Evolutionary conservation across 1,284 basidiomycete species (phyloP), one percentile per base, ranked within the genome.

Genomic region (Trichosporon sp.): DNA sequence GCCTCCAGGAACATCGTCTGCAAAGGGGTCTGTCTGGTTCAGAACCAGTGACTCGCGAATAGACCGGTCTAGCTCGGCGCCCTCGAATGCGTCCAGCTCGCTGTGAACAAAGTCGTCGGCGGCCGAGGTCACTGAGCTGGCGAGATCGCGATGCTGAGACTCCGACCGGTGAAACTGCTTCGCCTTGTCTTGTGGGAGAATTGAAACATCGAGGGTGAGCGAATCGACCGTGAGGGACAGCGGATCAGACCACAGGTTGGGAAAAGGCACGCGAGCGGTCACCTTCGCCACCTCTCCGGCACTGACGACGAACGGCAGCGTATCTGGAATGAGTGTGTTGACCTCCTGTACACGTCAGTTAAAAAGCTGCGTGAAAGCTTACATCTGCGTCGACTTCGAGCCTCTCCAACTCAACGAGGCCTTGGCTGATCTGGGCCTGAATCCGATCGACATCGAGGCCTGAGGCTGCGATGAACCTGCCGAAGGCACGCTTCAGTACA

Each of bases 371-470:
- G 53, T 0, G 31, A n/a, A 31, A 29, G 64, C 89, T 81, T 76
- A 91, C 94, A 77, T 89, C 85, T 62, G 87, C 86, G 78, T 95
- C 89, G 53, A 98, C 84, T 80, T 93, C 89, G 60, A 98, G 85
- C 74, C 93, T 89, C 72, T 90, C 90, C 32, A 98, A 87, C 82
- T 95, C 92, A 15, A 98, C 88, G 77, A 88, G 90, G 15, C 95
- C 95, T 60, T 90, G 91, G 8, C 92, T 91, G 75, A 98, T 91
- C 81, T 96, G 93, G 27, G 93, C 92, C 76, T 97, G 93, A 77
- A 98, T 91, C 81, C 94, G 89, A 68, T 90, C 88, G 64, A 89
- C 86, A 82, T 97, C 92, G 69, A 98, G 87, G 76, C 95, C 92
- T 12, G 92, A 93, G 27, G 91, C 91, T 77, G 91, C 90, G 72